Base-by-base conservation (phyloP, 805 yeast species). In the Lachancea nothofagi region DNA sequence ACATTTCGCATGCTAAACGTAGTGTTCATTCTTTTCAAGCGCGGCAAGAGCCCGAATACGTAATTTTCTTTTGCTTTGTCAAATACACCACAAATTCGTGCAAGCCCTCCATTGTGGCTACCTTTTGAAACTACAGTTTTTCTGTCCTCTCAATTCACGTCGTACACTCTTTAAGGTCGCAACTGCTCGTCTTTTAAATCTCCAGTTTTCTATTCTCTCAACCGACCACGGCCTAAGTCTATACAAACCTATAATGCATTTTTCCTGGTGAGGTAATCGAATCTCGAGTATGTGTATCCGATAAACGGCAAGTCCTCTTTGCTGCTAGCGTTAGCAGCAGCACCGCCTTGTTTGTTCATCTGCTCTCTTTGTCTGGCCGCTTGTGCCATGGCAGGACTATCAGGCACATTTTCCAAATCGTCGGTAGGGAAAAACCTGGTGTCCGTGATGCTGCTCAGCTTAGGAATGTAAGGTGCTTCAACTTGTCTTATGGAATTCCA, bases 341-440 rank as follows among this genome's bases (percentile, higher is more conserved):
- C 61, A 27, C 62, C 65, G 27, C 71, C 69, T 53, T 69, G 69
- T 32, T 63, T 62, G 53, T 64, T 64, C 59, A 72, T 65, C 41
- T 66, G 70, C 43, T 77, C 83, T 48, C 80, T 71, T 57, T 75
- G 82, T 52, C 74, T 74, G 51, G 80, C 81, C 22, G 88, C 87
- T 57, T 70, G 72, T 57, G 74, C 71, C 57, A 75, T 67, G 4
- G 80, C 81, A 9, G 96, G 95, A 33, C 86, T 78, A 54, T 89
- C 97, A 2, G 97, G 96, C 37, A 90, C 88, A 54, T 85, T 86
- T 61, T 90, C 96, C 54, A 90, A 70, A 58, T 90, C 98, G 60
- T 90, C 97, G 2, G 95, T 87, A 29, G 98, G 97, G 87, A 93
- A 93, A 70, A 90, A 90, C 52, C 97, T 74, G 0, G 98, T 93